These are phyloP conservation scores for Ascochyta viciae-villosae DNA, from an alignment of 2,329 filamentous ascomycete species.

Conservation along the genomic window DNA sequence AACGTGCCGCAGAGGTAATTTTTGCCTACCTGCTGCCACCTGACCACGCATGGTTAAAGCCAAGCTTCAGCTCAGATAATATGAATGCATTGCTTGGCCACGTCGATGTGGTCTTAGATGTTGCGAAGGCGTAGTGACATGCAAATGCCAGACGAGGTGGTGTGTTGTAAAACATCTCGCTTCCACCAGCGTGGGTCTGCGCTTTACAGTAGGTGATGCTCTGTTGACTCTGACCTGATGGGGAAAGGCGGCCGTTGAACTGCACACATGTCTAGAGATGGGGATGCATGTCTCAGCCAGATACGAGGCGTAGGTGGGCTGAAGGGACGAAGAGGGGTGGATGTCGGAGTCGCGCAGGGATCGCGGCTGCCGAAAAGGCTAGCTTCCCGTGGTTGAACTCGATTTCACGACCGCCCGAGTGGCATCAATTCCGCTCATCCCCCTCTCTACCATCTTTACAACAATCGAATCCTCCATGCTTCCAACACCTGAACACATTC, in stretches of 20 bases:
- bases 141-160: neutral
- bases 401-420: conserved; percentile 24
- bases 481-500: conserved; percentile 22
- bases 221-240: conserved; percentile 13
- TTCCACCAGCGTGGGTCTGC: conserved; percentile 18
- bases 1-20: neutral
- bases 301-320: conserved; percentile 14
- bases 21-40: neutral
- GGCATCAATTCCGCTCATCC: conserved; percentile 21
- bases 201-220: conserved; percentile 12
- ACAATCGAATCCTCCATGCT: conserved; percentile 40
- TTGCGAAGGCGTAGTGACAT: neutral
- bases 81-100: neutral
- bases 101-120: neutral
- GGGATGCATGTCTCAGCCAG: conserved; percentile 1
- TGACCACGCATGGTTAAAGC: neutral
- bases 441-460: conserved; percentile 36
- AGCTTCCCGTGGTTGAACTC: conserved; percentile 38
- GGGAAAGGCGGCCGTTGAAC: neutral
- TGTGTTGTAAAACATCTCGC: conserved; percentile 11
- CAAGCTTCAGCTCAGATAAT: neutral
- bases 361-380: conserved; percentile 16
- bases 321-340: conserved; percentile 7
- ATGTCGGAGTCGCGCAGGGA: conserved; percentile 21
- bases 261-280: neutral